Evolutionary conservation across 805 yeast species (phyloP), one percentile per base, ranked within the genome.

Genomic region (Lipomyces chichibuensis): DNA sequence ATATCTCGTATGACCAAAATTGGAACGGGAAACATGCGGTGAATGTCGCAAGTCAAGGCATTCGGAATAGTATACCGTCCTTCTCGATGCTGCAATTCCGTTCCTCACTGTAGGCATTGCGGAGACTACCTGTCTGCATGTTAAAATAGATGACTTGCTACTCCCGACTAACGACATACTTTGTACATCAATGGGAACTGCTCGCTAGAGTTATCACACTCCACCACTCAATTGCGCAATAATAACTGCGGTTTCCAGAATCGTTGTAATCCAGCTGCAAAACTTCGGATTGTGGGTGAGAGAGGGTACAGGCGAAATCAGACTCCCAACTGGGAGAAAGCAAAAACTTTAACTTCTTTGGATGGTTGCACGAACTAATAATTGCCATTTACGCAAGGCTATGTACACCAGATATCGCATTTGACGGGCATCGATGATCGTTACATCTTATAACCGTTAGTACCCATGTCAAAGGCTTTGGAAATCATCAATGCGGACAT

Each of bases 381-480:
- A 29, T 29, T 29, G 32, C 32, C 39, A 37, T 37, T 37, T 37
- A 37, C 6, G 17, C 14, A 8, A 37, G 14, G 39, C 4, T 37
- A 37, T 14, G 14, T 37, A 37, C 14, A 11, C 39, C 39, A 37
- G 39, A 37, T 37, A 37, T 37, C 17, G 39, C 17, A 37, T 37
- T 29, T 14, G 8, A 13, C 4, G 23, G 49, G 20, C 11, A 43
- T 43, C 49, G 14, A 43, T 43, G 49, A 43, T n/a, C 23, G 49
- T 43, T n/a, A 17, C 49, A 43, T 43, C 43, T 43, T 11, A 43
- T 5, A n/a, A n/a, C 49, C 13, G 14, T 17, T 43, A 43, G 9
- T n/a, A n/a, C n/a, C 13, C 55, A 56, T 56, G 59, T 56, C 59
- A 14, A 29, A 56, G 37, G 32, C 4, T 11, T 23, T 56, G 29